Conservation (phyloP, 495 filamentous ascomycete species). For the Halenospora varia region DNA sequence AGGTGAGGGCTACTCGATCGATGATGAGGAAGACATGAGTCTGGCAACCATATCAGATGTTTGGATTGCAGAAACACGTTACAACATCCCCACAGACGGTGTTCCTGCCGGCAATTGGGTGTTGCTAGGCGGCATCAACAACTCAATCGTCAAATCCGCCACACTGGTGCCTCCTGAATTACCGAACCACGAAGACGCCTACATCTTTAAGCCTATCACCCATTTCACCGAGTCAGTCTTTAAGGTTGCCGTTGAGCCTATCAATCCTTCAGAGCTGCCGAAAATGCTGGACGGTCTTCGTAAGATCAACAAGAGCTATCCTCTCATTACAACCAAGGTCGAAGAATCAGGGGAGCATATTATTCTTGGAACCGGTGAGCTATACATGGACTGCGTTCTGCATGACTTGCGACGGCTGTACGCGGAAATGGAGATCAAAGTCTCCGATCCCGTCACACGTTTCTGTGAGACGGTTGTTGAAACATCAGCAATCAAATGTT, state of each 20-base stretch:
- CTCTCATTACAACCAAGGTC: slow-evolving; percentile 91
- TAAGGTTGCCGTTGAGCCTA: slow-evolving; percentile 96
- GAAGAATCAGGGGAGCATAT: slow-evolving; percentile 99
- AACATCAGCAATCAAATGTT: slow-evolving; percentile 95
- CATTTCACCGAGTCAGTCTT: slow-evolving; percentile 98
- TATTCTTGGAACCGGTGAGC: slow-evolving; percentile 88
- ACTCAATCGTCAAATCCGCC: slow-evolving; percentile 98
- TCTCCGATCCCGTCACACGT: slow-evolving; percentile 94
- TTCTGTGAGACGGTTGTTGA: slow-evolving; percentile 99
- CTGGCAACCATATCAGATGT: slow-evolving; percentile 82
- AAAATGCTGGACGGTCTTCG: slow-evolving; percentile 98
- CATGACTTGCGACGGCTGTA: slow-evolving; percentile 91
- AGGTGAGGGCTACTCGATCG: slow-evolving; percentile 91
- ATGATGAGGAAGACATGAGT: slow-evolving; percentile 98
- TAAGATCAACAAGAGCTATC: slow-evolving; percentile 97
- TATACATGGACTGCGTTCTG: slow-evolving; percentile 98
- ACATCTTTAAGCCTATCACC: slow-evolving; percentile 87
- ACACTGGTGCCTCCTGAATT: slow-evolving; percentile 82
- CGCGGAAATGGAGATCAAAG: slow-evolving; percentile 99
- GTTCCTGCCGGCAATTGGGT: slow-evolving; percentile 97
- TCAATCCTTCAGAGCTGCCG: slow-evolving; percentile 96
- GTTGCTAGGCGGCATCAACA: slow-evolving; percentile 85
- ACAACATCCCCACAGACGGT: slow-evolving; percentile 85
- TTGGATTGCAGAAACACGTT: slow-evolving; percentile 90
- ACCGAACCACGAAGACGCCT: slow-evolving; percentile 82